phyloP scores from a whole-genome alignment of 1,284 basidiomycete species.

The Taiwanofungus camphoratus region DNA sequence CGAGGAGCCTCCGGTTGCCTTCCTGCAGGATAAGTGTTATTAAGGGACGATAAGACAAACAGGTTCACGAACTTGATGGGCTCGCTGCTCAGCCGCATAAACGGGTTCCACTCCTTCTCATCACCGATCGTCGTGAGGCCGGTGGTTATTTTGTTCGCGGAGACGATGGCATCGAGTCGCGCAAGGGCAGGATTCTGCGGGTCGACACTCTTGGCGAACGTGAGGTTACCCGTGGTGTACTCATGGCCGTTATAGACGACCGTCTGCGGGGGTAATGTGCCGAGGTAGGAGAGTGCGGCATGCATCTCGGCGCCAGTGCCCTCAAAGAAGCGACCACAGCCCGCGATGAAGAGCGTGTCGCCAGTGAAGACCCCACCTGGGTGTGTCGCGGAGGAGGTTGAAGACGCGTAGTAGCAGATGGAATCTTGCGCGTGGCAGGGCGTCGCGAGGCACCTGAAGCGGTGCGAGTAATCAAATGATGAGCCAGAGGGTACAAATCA shows the following conservation, averaged over 20 bases:
- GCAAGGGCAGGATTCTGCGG: slow-evolving; percentile 53
- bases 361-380: slow-evolving; percentile 88
- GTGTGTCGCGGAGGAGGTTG: slow-evolving; percentile 42
- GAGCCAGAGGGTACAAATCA: not conserved
- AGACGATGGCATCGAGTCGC: slow-evolving; percentile 48
- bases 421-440: slow-evolving; percentile 98
- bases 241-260: slow-evolving; percentile 91
- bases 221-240: slow-evolving; percentile 70
- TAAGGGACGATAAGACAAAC: not conserved
- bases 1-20: slow-evolving; percentile 44
- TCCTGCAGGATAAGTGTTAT: slow-evolving; percentile 26
- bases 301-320: slow-evolving; percentile 87
- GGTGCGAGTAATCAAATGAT: not conserved
- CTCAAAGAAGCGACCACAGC: slow-evolving; percentile 97
- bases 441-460: slow-evolving; percentile 73
- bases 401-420: slow-evolving; percentile 83
- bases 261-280: slow-evolving; percentile 75
- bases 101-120: slow-evolving; percentile 84
- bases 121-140: slow-evolving; percentile 81
- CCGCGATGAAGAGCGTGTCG: slow-evolving; percentile 92
- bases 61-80: slow-evolving; percentile 46
- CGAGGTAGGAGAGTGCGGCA: slow-evolving; percentile 70
- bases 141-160: slow-evolving; percentile 53
- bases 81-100: slow-evolving; percentile 65
- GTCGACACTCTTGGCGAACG: slow-evolving; percentile 64